phyloP scores from a whole-genome alignment of 2,329 filamentous ascomycete genomes.

The Neopestalotiopsis sp. region DNA sequence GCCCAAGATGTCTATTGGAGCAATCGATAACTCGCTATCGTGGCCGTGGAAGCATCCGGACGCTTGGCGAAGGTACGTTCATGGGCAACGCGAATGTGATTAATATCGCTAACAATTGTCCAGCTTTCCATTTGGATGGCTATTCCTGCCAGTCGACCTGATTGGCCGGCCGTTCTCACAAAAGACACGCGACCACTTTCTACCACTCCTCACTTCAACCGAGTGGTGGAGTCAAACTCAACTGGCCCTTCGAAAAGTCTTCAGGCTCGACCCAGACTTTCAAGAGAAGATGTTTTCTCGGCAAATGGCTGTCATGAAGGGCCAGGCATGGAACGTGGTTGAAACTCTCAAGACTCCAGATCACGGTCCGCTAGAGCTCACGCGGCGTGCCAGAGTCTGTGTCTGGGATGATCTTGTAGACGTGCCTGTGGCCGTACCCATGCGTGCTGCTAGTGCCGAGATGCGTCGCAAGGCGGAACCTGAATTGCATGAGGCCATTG shows the following conservation, averaged over 20 bases:
- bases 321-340: slow-evolving; percentile 98
- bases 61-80: slow-evolving; percentile 68
- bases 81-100: neutral
- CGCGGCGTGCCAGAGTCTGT: slow-evolving; percentile 86
- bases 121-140: slow-evolving; percentile 97
- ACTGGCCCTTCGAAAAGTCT: slow-evolving; percentile 81
- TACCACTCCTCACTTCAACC: slow-evolving; percentile 93
- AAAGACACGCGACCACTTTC: slow-evolving; percentile 90
- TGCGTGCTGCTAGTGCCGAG: slow-evolving; percentile 85
- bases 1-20: slow-evolving; percentile 78
- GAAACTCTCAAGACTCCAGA: slow-evolving; percentile 93
- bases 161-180: slow-evolving; percentile 97
- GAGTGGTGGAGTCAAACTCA: slow-evolving; percentile 98
- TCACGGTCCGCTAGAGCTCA: slow-evolving; percentile 92
- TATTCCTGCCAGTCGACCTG: slow-evolving; percentile 93
- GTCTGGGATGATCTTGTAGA: slow-evolving; percentile 99
- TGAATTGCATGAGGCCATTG: slow-evolving; percentile 53
- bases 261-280: slow-evolving; percentile 92
- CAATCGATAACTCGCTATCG: slow-evolving; percentile 96
- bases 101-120: neutral
- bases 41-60: slow-evolving; percentile 99
- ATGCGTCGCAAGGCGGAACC: slow-evolving; percentile 70
- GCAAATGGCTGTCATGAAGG: slow-evolving; percentile 98
- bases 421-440: slow-evolving; percentile 89
- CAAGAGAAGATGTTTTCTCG: slow-evolving; percentile 99